Conservation (phyloP, 1,284 basidiomycete species). For the Cystobasidium slooffiae region DNA sequence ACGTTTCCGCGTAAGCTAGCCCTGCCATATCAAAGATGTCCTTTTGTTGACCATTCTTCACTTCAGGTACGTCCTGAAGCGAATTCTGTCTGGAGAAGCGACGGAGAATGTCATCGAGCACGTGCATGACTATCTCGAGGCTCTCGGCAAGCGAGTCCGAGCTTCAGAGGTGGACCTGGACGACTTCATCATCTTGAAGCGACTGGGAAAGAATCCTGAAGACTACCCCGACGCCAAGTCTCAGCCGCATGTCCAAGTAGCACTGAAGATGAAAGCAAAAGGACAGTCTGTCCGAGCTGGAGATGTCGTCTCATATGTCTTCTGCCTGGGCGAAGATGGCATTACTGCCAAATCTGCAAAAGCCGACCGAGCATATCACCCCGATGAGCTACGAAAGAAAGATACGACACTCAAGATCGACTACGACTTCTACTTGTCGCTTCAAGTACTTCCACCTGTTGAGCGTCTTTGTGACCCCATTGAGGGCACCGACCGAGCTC, state of each 20-base stretch:
- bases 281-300: slow-evolving; percentile 80
- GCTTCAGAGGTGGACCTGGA: slow-evolving; percentile 78
- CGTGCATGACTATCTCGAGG: slow-evolving; percentile 88
- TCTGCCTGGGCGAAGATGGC: slow-evolving; percentile 79
- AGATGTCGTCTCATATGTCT: slow-evolving; percentile 95
- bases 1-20: slow-evolving; percentile 77
- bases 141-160: slow-evolving; percentile 75
- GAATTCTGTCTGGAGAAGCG: slow-evolving; percentile 87
- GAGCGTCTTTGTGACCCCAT: slow-evolving; percentile 95
- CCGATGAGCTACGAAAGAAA: slow-evolving; percentile 82
- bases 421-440: slow-evolving; percentile 87
- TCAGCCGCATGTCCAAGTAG: slow-evolving; percentile 97
- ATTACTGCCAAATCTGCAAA: slow-evolving; percentile 75
- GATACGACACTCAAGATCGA: slow-evolving; percentile 72
- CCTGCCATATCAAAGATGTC: background rate
- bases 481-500: slow-evolving; percentile 87
- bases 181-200: slow-evolving; percentile 94
- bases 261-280: slow-evolving; percentile 83
- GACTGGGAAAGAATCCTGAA: slow-evolving; percentile 89
- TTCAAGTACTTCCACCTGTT: slow-evolving; percentile 91
- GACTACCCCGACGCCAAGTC: slow-evolving; percentile 94
- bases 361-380: slow-evolving; percentile 89
- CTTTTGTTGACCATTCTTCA: slow-evolving; percentile 3
- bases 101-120: slow-evolving; percentile 87
- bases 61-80: slow-evolving; percentile 78